Percentiles rank a stretch among this genome's conserved stretches.
Conservation (phyloP, 176 grass and related monocot genomes). For the Juncus effusus region DNA sequence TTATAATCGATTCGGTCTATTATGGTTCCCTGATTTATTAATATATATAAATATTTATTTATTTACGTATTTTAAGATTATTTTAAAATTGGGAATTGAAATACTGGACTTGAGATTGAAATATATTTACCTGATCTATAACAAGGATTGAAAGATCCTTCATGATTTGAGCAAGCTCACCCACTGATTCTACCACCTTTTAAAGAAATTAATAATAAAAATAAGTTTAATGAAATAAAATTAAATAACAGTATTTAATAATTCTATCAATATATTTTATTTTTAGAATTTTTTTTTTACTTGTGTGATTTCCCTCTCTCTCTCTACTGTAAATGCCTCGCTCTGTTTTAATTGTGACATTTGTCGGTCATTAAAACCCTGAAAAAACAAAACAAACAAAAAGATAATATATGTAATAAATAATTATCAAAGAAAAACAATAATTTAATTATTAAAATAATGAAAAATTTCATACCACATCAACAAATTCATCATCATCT, state of each 20-base stretch:
- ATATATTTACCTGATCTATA: constrained; percentile 81
- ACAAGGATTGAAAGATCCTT: constrained; percentile 98
- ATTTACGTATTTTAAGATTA: too few relatives aligned
- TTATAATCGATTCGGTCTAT: constrained; percentile 93
- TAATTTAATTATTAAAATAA: constrained; percentile 11
- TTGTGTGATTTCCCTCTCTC: constrained; percentile 96
- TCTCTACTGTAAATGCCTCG: constrained; percentile 81
- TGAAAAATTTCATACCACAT: constrained; percentile 47
- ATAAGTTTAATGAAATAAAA: constrained; percentile 2
- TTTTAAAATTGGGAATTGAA: too few relatives aligned
- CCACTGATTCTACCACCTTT: constrained; percentile 91
- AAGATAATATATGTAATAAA: constrained; percentile 1
- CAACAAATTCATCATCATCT: constrained; percentile 79
- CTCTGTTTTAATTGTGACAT: constrained; percentile 90
- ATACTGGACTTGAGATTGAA: background rate
- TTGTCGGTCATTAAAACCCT: constrained; percentile 90
- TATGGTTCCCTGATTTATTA: constrained; percentile 72
- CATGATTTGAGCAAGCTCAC: constrained; percentile 98
- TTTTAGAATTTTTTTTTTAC: constrained; percentile 14
- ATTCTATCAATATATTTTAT: too few relatives aligned
- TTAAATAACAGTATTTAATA: background rate
- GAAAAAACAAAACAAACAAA: constrained; percentile 25
- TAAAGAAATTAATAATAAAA: constrained; percentile 27
- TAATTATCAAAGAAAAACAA: background rate
- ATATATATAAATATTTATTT: constrained; percentile 5